phyloP scores from a whole-genome alignment of 176 grass and related monocot genomes.

The Puya raimondii region DNA sequence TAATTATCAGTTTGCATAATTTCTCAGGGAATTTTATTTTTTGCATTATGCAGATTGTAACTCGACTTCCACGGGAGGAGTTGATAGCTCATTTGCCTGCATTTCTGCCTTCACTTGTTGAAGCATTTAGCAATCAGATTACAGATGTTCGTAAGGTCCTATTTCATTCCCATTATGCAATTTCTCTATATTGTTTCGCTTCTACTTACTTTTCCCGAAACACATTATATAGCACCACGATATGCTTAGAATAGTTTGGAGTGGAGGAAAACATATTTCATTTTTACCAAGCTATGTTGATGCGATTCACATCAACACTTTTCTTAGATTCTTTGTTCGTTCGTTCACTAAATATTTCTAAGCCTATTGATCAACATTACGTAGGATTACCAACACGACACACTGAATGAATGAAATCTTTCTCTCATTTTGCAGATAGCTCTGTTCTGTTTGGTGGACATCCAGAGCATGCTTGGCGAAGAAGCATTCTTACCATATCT shows the following conservation, averaged over 20 bases:
- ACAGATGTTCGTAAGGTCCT: conserved; percentile 92
- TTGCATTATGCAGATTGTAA: conserved; percentile 56
- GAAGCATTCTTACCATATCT: conserved; percentile 77
- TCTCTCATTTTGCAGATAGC: conserved; percentile 45
- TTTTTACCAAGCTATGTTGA: not conserved
- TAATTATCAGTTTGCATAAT: not conserved
- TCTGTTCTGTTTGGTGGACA: conserved; percentile 97
- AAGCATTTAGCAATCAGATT: conserved; percentile 93
- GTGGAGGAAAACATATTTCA: not conserved
- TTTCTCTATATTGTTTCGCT: not conserved
- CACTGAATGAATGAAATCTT: not conserved
- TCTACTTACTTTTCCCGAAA: not conserved
- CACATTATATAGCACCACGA: not conserved
- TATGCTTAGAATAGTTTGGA: not conserved
- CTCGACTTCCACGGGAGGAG: conserved; percentile 67
- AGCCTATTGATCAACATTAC: not conserved
- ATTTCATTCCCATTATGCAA: conserved; percentile 11
- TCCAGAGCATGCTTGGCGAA: conserved; percentile 93
- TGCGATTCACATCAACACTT: not conserved
- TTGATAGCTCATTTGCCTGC: conserved; percentile 77
- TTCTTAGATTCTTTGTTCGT: not conserved
- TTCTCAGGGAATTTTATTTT: not conserved
- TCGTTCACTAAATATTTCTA: not conserved
- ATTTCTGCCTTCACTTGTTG: conserved; percentile 89
- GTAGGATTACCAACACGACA: not conserved